Evolutionary conservation across 306 rosid species (phyloP).

Genomic region (Glycine latifolia): DNA sequence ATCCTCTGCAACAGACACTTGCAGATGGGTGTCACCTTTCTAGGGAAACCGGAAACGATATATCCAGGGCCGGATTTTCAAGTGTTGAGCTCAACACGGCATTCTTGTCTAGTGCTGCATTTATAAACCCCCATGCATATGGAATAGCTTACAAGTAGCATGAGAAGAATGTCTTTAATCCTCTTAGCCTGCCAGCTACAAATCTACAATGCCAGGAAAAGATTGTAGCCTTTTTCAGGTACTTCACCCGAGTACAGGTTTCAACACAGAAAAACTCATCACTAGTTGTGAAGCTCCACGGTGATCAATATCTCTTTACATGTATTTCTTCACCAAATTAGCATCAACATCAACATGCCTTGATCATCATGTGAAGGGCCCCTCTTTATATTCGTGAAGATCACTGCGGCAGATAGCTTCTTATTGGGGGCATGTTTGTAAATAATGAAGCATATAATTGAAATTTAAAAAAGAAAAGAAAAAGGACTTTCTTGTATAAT

Average conservation of each 20-base stretch:
- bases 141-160: conserved; percentile 73
- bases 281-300: no score
- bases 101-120: conserved; percentile 58
- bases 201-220: no score
- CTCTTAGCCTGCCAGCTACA: neutral
- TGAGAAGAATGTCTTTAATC: conserved; percentile 34
- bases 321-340: no score
- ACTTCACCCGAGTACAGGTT: conserved; percentile 28
- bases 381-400: neutral
- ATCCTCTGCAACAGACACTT: conserved; percentile 77
- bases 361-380: neutral
- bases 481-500: conserved; percentile 5
- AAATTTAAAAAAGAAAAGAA: neutral
- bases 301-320: no score
- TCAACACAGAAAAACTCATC: neutral
- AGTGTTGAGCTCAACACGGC: conserved; percentile 60
- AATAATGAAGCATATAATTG: conserved; percentile 33
- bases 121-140: conserved; percentile 70
- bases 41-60: conserved; percentile 63
- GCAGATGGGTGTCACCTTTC: conserved; percentile 85
- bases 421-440: neutral
- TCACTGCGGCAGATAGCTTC: no score
- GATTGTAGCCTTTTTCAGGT: neutral
- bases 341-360: neutral
- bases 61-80: conserved; percentile 76